Base-by-base conservation (phyloP, 2,329 filamentous ascomycete species). In the Penicillium sumatraense region DNA sequence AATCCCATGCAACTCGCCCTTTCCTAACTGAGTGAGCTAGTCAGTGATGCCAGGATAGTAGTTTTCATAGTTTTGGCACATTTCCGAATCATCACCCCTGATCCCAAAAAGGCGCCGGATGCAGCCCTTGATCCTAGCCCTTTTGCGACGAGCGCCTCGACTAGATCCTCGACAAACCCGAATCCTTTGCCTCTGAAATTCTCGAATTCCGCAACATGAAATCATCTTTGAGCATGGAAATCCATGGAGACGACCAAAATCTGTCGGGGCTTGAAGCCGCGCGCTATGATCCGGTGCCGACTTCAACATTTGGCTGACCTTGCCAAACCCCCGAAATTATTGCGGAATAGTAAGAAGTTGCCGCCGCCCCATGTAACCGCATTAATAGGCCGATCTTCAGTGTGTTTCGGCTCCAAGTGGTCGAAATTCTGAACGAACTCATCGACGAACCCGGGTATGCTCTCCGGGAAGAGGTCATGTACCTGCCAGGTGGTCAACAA, bases 331-430 rank as follows among this genome's bases (percentile, higher is more conserved):
- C 38, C 5, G 27, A 45, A 26, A 31, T 21, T 10, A 42, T 51
- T 13, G 13, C 23, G n/a, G 48, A 42, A 9, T 42, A 13, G 8
- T n/a, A 42, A 10, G 42, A 23, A 16, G 20, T 14, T 21, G 26
- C 2, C 21, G 13, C 29, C 3, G 40, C 29, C 16, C 13, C 14
- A 21, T 18, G n/a, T 5, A 18, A 27, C 16, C 3, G 41, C 5
- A 5, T 51, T 24, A 21, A 44, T 21, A 21, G 38, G n/a, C 38
- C 38, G 14, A 21, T 44, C n/a, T 51, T 40, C 5, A 51, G 38
- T n/a, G 26, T 44, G 7, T 51, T 51, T 23, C 45, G 49, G 49
- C 49, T 51, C 5, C 9, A n/a, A 2, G n/a, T n/a, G n/a, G 27
- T 16, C 8, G 38, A 51, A 13, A 29, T 23, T 5, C 49, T 51